Evolutionary conservation across 2,329 filamentous ascomycete species (phyloP), one percentile per base, ranked within the genome.

Genomic region (Botrytis fragariae): DNA sequence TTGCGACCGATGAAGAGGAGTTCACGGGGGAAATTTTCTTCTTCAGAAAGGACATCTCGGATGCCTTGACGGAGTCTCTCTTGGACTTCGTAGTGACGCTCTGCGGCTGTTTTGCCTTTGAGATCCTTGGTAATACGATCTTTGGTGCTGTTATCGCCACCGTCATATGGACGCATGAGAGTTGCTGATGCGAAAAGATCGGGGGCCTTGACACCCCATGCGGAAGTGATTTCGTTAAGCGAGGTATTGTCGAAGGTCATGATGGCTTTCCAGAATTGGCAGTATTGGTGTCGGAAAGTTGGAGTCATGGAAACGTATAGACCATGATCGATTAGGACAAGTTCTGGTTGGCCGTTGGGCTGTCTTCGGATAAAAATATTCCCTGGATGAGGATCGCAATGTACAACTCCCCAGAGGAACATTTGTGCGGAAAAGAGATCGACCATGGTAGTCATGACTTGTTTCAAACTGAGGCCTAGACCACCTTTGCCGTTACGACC

Each of bases 371-470:
- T 92, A 84, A 99, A 97, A 82, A 98, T 96, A 83, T 99, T 99
- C 42, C 95, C 95, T 1, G 96, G 96, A 80, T 99, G 96, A 16
- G 96, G 96, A 81, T 99, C 96, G 83, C 95, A 98, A 84, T 99
- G 95, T 0, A 98, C 93, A 61, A 93, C 88, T 20, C 96, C 96
- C 93, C 94, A 98, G 76, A 97, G 91, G 85, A 98, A 99, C 87
- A 98, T 98, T 81, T 98, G 95, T 3, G 94, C 95, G n/a, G 92
- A 93, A 85, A 98, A 99, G 48, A 98, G 87, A 81, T 98, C 95
- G 68, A 98, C 89, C 90, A 98, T 98, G 45, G 94, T 98, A 9
- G 92, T 92, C 96, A 98, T 98, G 74, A 98, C 94, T 74, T 95
- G 92, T 79, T 92, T 93, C 44, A 94, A 86, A 12, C 89, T 90